Conservation (phyloP, 495 filamentous ascomycete species). For the Letharia columbiana region DNA sequence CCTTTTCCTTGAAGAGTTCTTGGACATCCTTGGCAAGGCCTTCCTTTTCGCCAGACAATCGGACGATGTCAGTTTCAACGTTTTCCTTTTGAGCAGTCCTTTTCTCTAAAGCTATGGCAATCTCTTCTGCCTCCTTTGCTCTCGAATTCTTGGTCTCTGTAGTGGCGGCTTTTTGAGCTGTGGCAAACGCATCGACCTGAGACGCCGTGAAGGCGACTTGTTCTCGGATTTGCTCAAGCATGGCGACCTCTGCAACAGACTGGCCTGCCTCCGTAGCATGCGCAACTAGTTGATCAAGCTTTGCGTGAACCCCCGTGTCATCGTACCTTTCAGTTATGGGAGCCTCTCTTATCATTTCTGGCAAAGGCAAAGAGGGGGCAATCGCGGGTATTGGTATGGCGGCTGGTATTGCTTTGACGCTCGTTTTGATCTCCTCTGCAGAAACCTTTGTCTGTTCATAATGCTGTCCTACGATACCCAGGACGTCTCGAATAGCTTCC, state of each 20-base stretch:
- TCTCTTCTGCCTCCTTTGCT: conserved; percentile 74
- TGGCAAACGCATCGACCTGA: conserved; percentile 78
- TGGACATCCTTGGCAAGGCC: conserved; percentile 50
- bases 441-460: conserved; percentile 56
- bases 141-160: conserved; percentile 70
- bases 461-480: conserved; percentile 70
- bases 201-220: conserved; percentile 81
- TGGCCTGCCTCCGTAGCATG: conserved; percentile 40
- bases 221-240: conserved; percentile 80
- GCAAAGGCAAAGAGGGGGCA: conserved; percentile 29
- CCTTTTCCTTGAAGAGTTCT: conserved; percentile 56
- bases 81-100: conserved; percentile 67
- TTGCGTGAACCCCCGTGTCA: conserved; percentile 64
- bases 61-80: conserved; percentile 61
- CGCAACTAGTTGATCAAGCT: conserved; percentile 75
- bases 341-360: conserved; percentile 33
- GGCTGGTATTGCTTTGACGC: conserved; percentile 44
- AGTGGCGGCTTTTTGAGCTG: conserved; percentile 67
- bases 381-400: conserved; percentile 45
- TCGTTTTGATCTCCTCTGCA: conserved; percentile 42
- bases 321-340: conserved; percentile 47
- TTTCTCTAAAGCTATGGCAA: conserved; percentile 69
- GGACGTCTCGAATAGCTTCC: conserved; percentile 71
- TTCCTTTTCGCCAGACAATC: conserved; percentile 57
- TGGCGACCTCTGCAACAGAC: conserved; percentile 55